phyloP scores from a whole-genome alignment of 768 basidiomycete genomes.

The Exsudoporus frostii region DNA sequence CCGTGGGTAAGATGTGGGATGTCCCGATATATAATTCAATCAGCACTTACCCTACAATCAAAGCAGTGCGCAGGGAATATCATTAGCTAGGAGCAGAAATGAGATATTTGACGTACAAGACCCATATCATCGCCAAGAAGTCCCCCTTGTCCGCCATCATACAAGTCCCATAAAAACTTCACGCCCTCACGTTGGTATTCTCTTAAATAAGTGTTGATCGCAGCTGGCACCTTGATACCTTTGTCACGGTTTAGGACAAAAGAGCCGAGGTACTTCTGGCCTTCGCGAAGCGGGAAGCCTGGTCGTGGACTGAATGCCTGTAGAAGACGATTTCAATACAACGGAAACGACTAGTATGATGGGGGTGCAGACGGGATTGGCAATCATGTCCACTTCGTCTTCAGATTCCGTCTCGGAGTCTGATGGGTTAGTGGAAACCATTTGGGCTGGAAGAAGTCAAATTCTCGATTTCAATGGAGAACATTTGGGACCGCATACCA shows the following conservation, averaged over 20 bases:
- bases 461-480: background rate
- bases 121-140: slow-evolving; percentile 98
- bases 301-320: slow-evolving; percentile 50
- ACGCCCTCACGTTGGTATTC: slow-evolving; percentile 89
- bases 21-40: background rate
- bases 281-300: slow-evolving; percentile 46
- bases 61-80: background rate
- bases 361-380: slow-evolving; percentile 28
- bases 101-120: slow-evolving; percentile 40
- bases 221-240: slow-evolving; percentile 53
- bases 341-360: background rate
- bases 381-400: slow-evolving; percentile 32
- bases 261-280: slow-evolving; percentile 42
- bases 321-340: background rate
- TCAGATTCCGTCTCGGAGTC: slow-evolving; percentile 48
- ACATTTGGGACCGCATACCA: slow-evolving; percentile 19
- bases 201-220: slow-evolving; percentile 84
- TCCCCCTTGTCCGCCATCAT: slow-evolving; percentile 65
- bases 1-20: slow-evolving; percentile 3
- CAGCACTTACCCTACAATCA: slow-evolving; percentile 25
- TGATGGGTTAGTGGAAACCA: slow-evolving; percentile 4
- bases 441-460: background rate
- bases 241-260: slow-evolving; percentile 48
- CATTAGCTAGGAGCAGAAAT: background rate
- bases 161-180: slow-evolving; percentile 75